Conservation (phyloP, 148 eudicot genomes). For the Camellia japonica region DNA sequence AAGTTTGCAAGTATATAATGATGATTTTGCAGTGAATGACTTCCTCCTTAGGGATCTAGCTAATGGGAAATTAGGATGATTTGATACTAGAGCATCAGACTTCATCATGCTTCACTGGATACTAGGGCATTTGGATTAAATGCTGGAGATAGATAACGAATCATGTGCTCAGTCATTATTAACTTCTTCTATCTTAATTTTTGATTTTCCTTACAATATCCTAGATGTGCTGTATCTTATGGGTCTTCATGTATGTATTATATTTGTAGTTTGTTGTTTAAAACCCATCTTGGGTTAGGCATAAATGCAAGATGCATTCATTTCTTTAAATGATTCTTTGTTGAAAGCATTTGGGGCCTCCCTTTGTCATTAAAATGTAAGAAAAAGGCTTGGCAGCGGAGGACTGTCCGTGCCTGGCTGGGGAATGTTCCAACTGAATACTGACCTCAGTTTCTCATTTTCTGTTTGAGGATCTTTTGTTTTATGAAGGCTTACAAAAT, state of each 20-base stretch:
- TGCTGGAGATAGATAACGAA: background rate
- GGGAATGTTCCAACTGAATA: too few species aligned
- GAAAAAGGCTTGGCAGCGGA: too few species aligned
- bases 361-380: too few species aligned
- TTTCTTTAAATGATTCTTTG: background rate
- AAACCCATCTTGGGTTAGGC: background rate
- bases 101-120: background rate
- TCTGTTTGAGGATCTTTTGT: too few species aligned
- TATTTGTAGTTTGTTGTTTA: background rate
- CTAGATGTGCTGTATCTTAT: background rate
- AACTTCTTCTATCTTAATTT: background rate
- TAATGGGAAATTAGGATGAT: constrained; percentile 2
- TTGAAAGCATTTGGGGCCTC: background rate
- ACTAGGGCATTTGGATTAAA: background rate
- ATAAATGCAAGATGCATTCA: background rate
- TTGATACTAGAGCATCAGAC: background rate
- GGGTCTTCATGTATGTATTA: background rate
- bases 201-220: background rate
- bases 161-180: background rate
- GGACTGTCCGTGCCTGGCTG: too few species aligned
- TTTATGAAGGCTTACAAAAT: too few species aligned
- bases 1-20: constrained; percentile 1
- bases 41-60: background rate
- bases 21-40: background rate
- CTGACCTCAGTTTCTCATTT: too few species aligned